Evolutionary conservation across 257 asterid species (phyloP), one percentile per base, ranked within the genome.

Genomic region (Fraxinus cuspidata): DNA sequence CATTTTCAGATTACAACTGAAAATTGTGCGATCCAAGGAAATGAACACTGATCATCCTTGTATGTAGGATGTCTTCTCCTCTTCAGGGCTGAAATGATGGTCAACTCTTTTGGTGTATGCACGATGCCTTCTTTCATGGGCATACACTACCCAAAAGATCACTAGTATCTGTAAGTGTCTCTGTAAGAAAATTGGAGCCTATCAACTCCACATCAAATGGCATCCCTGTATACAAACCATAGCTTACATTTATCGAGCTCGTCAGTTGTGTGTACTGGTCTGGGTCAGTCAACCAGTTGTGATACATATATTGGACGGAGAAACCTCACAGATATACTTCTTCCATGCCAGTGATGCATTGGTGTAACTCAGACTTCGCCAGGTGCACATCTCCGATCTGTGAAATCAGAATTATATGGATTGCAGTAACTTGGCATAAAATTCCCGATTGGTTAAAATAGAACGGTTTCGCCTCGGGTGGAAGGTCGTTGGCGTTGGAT

Each of bases 361-460:
- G 3, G 70, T 34, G 42, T 1, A 86, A 77, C 77, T 63, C 44
- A 29, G 8, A 84, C 80, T 76, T 84, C 89, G 35, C 49, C 76
- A 0, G 38, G 38, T 32, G 27, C 74, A 16, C 89, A 86, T 34
- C 69, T 23, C 42, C 77, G 51, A 31, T 82, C 78, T 2, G 85
- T 72, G 9, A 77, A 69, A 79, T 81, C 53, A 2, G 75, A 3
- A 47, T 77, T 49, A 35, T 81, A 86, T 7, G 85, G 87, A 77
- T 76, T 81, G 83, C 89, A 86, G 31, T 79, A 81, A 28, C 73
- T 10, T 29, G 89, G 89, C 63, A 84, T 29, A 77, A 15, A 2
- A 84, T 84, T 18, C 89, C 89, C 7, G 87, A 74, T 81, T 86
- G 89, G 56, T 83, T 81, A 40, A 77, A 86, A 68, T 77, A 86